Evolutionary conservation across 768 basidiomycete species (phyloP), one percentile per base, ranked within the genome.

Genomic region (Ramaria sp.): DNA sequence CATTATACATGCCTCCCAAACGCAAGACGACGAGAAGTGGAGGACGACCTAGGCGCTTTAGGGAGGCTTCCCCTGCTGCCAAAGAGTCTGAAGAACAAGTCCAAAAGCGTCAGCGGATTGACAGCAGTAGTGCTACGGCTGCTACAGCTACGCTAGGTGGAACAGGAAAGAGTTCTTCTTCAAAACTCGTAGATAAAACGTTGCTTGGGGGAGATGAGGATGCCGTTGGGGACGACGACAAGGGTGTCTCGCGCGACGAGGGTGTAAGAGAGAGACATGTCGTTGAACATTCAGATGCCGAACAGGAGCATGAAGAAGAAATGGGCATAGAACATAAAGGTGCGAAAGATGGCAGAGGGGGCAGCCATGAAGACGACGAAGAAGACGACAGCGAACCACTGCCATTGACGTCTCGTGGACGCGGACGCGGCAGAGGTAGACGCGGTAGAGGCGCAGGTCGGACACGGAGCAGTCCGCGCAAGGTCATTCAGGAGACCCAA

Each of bases 1-100:
- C 20, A 18, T n/a, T 22, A 45, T n/a, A 30, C 24, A 55, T 55
- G 53, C 53, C 53, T 16, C 53, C 53, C 15, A 55, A 55, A 36
- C 53, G 53, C 44, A 55, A 55, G 24, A 22, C 27, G 3, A n/a
- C 41, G n/a, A 47, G 34, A 34, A 18, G 39, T 12, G 34, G 18
- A 22, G 53, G 24, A 48, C 42, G 32, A 20, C 10, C 42, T 1
- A 55, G 22, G 53, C 42, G 53, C 32, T 30, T 18, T n/a, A 20
- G 53, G 25, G 25, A 24, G 25, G 16, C 37, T 5, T 41, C 38
- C 10, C 43, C 20, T 32, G 45, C n/a, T 18, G 42, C 39, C 15
- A 22, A 55, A 55, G 53, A 24, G 15, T 39, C 38, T 28, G 39
- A 41, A n/a, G 20, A 55, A 28, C 27, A 44, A 16, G 12, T 15